Evolutionary conservation across 2,329 filamentous ascomycete species (phyloP), one percentile per base, ranked within the genome.

Genomic region (Aspergillus sergii): DNA sequence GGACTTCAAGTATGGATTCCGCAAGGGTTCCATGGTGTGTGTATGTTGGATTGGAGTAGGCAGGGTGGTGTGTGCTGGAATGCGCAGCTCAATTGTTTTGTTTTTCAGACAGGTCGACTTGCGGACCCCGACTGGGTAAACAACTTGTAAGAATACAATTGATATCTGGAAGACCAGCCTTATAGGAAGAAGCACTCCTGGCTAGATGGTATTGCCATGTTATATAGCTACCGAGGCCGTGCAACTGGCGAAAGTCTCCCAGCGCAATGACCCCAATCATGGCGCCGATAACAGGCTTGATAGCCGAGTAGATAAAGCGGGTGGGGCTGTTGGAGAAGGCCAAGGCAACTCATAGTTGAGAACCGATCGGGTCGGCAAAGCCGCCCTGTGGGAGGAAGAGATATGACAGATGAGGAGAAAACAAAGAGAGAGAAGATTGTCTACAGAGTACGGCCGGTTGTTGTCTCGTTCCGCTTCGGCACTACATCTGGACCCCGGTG

Each of bases 21-120:
- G 67, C 12, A 53, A 66, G 34, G 67, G 70, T 60, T 75, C 70
- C 73, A 77, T 74, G 39, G 53, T 54, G 32, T 53, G 10, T 34
- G 11, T 43, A 19, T 48, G 39, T 16, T 54, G 28, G 10, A 14
- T 11, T 36, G 19, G 45, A 53, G 16, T 50, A 53, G 28, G 21
- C 16, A 30, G 28, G 50, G 16, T 23, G 50, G 34, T 11, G 2
- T 19, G 16, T 16, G 45, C 12, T 50, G 14, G 26, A 28, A 19
- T 50, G 26, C 14, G 10, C 9, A 11, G 43, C 14, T 46, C n/a
- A 14, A 23, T 2, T 46, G 43, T 6, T 21, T 28, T 28, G 26
- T 30, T 50, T 19, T n/a, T 14, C 26, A 26, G 26, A 10, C 23
- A 50, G 26, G 39, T 41, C 1, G 39, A 30, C 46, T 16, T 30